A percentile compares a stretch with the other conserved stretches of the same genome.
Conservation (phyloP, 2,329 filamentous ascomycete genomes). For the Aspergillus sergii region DNA sequence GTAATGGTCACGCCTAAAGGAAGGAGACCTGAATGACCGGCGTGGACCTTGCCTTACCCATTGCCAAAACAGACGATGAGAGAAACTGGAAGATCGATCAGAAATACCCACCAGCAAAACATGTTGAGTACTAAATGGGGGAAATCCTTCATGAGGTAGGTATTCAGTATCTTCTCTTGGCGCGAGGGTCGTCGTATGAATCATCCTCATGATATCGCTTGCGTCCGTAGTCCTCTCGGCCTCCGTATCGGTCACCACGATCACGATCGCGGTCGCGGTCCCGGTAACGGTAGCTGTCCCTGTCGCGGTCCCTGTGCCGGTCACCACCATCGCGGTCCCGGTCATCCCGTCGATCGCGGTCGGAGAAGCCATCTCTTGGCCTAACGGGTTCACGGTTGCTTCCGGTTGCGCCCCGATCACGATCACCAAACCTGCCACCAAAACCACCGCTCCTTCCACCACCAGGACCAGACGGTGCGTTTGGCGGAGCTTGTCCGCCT, state of each 20-base stretch:
- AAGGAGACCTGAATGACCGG: constrained; percentile 8
- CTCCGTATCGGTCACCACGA: constrained; percentile 48
- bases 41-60: constrained; percentile 38
- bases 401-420: constrained; percentile 64
- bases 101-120: constrained; percentile 50
- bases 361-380: constrained; percentile 62
- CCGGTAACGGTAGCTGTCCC: constrained; percentile 52
- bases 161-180: constrained; percentile 61
- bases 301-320: constrained; percentile 55
- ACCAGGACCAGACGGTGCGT: constrained; percentile 56
- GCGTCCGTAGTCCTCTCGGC: constrained; percentile 59
- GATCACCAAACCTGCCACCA: constrained; percentile 51
- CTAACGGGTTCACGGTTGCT: constrained; percentile 85
- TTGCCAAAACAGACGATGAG: constrained; percentile 31
- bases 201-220: constrained; percentile 76
- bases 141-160: constrained; percentile 13
- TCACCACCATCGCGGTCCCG: constrained; percentile 57
- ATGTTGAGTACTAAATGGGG: constrained; percentile 25
- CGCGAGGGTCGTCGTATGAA: constrained; percentile 73
- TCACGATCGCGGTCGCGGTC: constrained; percentile 51
- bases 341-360: constrained; percentile 45
- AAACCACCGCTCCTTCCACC: constrained; percentile 57
- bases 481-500: constrained; percentile 51
- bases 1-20: constrained; percentile 13
- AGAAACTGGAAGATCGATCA: constrained; percentile 30